phyloP scores from a whole-genome alignment of 371 early-diverging fungal species.

The Mortierella sp. region DNA sequence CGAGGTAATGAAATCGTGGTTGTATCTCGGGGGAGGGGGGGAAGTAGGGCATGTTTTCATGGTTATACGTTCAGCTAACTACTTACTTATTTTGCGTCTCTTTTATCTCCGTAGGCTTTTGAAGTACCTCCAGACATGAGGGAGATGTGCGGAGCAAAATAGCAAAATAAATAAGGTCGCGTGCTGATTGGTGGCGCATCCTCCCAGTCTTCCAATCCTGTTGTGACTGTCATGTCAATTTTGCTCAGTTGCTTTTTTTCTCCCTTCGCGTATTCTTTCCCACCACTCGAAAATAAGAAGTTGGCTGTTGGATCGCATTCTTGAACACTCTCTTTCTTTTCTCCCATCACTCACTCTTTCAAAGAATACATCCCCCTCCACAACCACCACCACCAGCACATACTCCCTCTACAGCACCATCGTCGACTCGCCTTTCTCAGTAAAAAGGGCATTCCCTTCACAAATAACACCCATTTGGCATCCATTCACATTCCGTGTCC shows the following conservation, averaged over 20 bases:
- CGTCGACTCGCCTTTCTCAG: too few species aligned
- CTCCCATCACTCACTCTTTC: neutral
- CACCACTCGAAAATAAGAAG: too few species aligned
- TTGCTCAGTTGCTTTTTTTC: neutral
- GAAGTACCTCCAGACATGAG: conserved; percentile 21
- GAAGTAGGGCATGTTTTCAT: neutral
- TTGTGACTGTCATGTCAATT: neutral
- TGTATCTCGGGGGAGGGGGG: too few species aligned
- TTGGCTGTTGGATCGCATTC: neutral
- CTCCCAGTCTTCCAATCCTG: too few species aligned
- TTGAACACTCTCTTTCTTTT: neutral
- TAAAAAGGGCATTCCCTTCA: too few species aligned
- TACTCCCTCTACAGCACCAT: neutral
- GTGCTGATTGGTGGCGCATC: neutral
- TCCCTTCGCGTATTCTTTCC: neutral
- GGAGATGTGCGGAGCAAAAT: conserved; percentile 15
- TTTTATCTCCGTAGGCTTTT: neutral
- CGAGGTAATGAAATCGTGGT: conserved; percentile 3
- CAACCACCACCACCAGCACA: neutral
- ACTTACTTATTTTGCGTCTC: neutral
- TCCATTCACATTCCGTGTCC: too few species aligned
- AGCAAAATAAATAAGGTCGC: neutral
- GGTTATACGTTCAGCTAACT: neutral
- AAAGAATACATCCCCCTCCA: neutral
- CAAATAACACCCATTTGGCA: too few species aligned